Base-by-base conservation (phyloP, 495 filamentous ascomycete genomes). In the Hyaloscypha bicolor region DNA sequence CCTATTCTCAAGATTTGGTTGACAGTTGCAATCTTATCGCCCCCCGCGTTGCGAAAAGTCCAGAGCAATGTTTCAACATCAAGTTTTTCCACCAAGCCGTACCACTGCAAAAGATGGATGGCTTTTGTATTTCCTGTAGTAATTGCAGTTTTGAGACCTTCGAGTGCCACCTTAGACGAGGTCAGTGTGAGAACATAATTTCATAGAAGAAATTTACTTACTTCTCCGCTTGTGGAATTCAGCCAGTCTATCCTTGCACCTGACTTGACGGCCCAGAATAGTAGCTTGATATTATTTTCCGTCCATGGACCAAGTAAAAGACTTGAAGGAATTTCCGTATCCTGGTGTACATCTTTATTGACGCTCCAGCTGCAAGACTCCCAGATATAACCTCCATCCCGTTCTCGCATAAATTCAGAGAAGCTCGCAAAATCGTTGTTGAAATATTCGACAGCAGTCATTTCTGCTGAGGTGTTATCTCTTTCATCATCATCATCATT, bases 301-400 rank as follows among this genome's bases (percentile, higher is more conserved):
- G 31, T 57, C 73, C 73, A 75, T 8, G 70, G 70, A 1, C 73
- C 73, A 6, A 55, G 48, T 9, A 75, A 62, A 62, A 72, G 62
- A 56, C 55, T 62, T 29, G 48, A 16, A n/a, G 71, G 71, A 62
- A 73, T 70, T 55, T 70, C 64, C 35, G 59, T 21, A 9, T 37
- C 63, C 5, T 56, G 5, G 4, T 53, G 62, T 37, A 69, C 9
- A 51, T 69, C 63, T 22, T 19, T 33, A 58, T 55, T 16, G n/a
- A 19, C 30, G n/a, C 60, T 14, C 58, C 53, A 70, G 56, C 30
- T 60, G 32, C n/a, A 60, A 21, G 19, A 8, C 9, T 29, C n/a
- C n/a, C 53, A 29, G 9, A 30, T 29, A 5, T 4, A 56, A 3
- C 19, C 5, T 29, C 53, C 21, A 56, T 56, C 53, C 3, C 53